A percentile compares a stretch with the other conserved stretches of the same genome.
phyloP scores from a whole-genome alignment of 164 flowering plant genomes.

The Chloranthus sessilifolius region DNA sequence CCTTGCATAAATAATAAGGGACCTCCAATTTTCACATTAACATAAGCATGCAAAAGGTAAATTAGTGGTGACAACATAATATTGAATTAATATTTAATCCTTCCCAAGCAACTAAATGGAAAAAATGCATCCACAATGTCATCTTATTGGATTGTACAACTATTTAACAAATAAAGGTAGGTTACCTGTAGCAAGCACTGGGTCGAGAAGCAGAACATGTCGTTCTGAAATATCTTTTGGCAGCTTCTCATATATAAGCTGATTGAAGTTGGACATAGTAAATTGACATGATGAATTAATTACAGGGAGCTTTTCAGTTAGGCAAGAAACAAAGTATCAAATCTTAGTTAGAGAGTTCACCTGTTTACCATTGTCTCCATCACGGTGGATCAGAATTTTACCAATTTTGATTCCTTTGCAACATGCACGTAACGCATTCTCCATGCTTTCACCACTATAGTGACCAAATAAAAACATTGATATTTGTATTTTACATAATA shows the following conservation, averaged over 20 bases:
- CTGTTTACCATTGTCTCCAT: conserved; percentile 96
- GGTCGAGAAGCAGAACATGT: conserved; percentile 90
- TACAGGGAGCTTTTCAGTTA: not conserved
- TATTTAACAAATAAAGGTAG: no score
- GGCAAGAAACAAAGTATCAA: not conserved
- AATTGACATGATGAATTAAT: not conserved
- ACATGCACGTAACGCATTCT: conserved; percentile 95
- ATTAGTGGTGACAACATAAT: no score
- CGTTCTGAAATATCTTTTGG: conserved; percentile 91
- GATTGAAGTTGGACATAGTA: conserved; percentile 13
- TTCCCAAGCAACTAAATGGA: no score
- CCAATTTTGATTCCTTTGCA: conserved; percentile 99
- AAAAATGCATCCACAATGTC: no score
- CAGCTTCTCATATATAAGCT: conserved; percentile 93
- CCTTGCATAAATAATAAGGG: no score
- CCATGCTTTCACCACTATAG: conserved; percentile 98
- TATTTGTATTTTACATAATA: no score
- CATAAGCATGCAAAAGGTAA: no score
- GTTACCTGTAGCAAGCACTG: conserved; percentile 95
- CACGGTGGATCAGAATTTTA: conserved; percentile 92
- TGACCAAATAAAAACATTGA: not conserved
- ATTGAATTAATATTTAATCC: no score
- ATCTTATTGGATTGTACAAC: no score
- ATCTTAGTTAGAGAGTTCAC: conserved; percentile 21
- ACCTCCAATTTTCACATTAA: no score